These are phyloP conservation scores for Lachnellula cervina DNA, from an alignment of 2,329 filamentous ascomycete genomes.

Conservation along the genomic window DNA sequence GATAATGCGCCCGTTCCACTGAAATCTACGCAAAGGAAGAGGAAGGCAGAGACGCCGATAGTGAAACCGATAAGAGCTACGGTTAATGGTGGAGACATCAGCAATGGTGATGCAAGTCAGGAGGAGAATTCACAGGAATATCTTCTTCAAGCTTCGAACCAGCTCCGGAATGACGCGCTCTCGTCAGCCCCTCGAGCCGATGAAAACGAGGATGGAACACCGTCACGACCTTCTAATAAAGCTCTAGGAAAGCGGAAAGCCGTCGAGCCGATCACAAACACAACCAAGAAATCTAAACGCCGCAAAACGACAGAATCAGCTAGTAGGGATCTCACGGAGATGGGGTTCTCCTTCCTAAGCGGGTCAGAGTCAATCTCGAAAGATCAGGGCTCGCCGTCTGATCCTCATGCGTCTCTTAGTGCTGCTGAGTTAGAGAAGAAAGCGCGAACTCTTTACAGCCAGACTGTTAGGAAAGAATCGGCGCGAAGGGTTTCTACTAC, in stretches of 20 bases:
- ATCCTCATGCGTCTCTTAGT: neutral
- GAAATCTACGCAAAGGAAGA: neutral
- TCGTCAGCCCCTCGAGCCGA: neutral
- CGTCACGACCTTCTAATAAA: slow-evolving; percentile 17
- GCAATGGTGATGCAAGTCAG: neutral
- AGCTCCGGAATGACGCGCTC: neutral
- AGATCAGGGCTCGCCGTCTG: neutral
- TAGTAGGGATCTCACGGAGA: slow-evolving; percentile 5
- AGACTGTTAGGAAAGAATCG: neutral
- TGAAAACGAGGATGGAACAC: neutral
- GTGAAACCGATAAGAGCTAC: neutral
- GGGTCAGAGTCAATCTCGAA: neutral
- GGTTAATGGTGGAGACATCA: neutral
- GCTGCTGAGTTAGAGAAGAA: neutral
- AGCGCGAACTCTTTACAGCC: neutral
- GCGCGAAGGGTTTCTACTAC: neutral
- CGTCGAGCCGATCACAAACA: neutral
- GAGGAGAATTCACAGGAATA: neutral
- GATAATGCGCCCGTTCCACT: neutral
- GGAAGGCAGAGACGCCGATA: neutral
- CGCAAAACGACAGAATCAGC: slow-evolving; percentile 4
- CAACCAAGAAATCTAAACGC: slow-evolving; percentile 16
- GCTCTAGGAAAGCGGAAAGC: slow-evolving; percentile 24
- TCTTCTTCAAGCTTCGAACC: neutral
- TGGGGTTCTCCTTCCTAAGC: slow-evolving; percentile 2